Evolutionary conservation across 768 basidiomycete species (phyloP).

Genomic region (Polyporus arcularius): DNA sequence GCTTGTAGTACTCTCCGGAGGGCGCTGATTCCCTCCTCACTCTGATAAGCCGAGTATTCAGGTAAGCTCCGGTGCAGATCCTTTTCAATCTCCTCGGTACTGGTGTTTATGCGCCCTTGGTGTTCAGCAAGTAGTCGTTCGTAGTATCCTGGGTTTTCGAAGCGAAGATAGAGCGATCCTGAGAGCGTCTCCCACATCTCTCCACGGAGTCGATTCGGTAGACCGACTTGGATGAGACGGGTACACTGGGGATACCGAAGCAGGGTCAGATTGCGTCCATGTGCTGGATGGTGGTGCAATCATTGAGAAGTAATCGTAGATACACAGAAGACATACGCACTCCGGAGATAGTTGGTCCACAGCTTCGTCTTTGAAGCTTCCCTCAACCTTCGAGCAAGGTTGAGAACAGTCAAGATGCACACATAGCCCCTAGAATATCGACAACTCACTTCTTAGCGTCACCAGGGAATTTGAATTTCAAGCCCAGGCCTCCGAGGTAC

Average conservation of each 20-base stretch:
- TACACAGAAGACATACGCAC: conserved; percentile 42
- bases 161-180: conserved; percentile 90
- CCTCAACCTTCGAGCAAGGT: conserved; percentile 54
- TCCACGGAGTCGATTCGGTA: conserved; percentile 91
- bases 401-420: too few species aligned
- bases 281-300: conserved; percentile 48
- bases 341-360: conserved; percentile 85
- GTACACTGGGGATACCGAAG: conserved; percentile 96
- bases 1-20: conserved; percentile 91
- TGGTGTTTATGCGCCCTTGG: conserved; percentile 75
- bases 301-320: conserved; percentile 1
- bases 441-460: conserved; percentile 82
- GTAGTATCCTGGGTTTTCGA: conserved; percentile 83
- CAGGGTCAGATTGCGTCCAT: conserved; percentile 93
- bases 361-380: conserved; percentile 95
- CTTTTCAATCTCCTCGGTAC: conserved; percentile 99
- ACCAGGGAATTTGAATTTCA: conserved; percentile 88
- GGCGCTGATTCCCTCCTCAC: conserved; percentile 80
- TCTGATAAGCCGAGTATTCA: conserved; percentile 96
- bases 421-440: too few species aligned
- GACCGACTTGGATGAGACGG: conserved; percentile 94
- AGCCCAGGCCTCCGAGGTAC: conserved; percentile 78
- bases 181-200: conserved; percentile 99
- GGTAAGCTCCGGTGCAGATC: conserved; percentile 95
- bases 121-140: conserved; percentile 73